A percentile compares a stretch with the other conserved stretches of the same genome.
Conservation (phyloP, 192 early-diverging fungal genomes). For the Dissophora ornata region DNA sequence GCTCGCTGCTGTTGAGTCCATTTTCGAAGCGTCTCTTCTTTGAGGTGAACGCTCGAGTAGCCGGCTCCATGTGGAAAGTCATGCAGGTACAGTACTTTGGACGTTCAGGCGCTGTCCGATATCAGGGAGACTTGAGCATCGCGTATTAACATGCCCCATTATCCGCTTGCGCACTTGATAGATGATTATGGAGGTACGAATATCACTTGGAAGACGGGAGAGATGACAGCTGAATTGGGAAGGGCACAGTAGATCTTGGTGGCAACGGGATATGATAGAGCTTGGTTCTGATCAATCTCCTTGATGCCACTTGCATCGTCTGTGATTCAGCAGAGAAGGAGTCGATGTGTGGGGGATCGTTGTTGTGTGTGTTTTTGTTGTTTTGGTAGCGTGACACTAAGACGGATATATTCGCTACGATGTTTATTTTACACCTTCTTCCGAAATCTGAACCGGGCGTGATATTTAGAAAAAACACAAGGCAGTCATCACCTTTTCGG, state of each 20-base stretch:
- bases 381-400: slow-evolving; percentile 6
- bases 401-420: neutral
- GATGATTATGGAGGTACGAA: slow-evolving; percentile 53
- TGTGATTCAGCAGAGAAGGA: too few relatives aligned
- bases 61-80: slow-evolving; percentile 62
- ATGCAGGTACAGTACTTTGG: slow-evolving; percentile 59
- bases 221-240: too few relatives aligned
- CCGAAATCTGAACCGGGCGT: neutral
- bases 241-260: too few relatives aligned
- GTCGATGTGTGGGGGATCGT: too few relatives aligned
- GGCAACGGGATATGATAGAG: too few relatives aligned
- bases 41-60: slow-evolving; percentile 61
- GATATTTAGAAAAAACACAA: slow-evolving; percentile 53
- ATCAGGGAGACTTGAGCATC: too few relatives aligned
- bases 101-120: too few relatives aligned
- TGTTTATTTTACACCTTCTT: slow-evolving; percentile 9
- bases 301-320: too few relatives aligned
- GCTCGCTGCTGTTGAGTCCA: slow-evolving; percentile 59
- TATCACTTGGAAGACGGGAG: neutral
- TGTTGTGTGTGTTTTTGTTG: slow-evolving; percentile 3
- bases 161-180: neutral
- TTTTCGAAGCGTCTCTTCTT: slow-evolving; percentile 62
- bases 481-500: slow-evolving; percentile 67
- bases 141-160: too few relatives aligned
- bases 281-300: too few relatives aligned